Percentiles rank a stretch among this genome's conserved stretches.
Evolutionary conservation across 495 filamentous ascomycete species (phyloP).

Genomic region (Penicillium angulare): DNA sequence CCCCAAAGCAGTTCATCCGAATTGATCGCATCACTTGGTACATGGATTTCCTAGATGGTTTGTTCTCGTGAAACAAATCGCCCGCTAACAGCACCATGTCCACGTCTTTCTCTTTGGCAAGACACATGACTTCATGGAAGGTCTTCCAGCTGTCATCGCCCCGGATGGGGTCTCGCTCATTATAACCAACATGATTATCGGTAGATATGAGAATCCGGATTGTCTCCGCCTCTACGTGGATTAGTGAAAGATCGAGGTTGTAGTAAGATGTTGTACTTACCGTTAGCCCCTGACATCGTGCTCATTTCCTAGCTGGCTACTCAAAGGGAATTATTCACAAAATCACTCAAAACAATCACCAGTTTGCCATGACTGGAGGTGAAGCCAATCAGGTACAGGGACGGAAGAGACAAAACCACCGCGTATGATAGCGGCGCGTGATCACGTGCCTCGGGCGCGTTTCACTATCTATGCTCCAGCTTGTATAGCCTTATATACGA

Average conservation of each 20-base stretch:
- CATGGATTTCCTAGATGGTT: slow-evolving; percentile 93
- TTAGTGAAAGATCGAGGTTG: not conserved
- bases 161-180: slow-evolving; percentile 87
- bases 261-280: no score
- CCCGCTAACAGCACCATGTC: slow-evolving; percentile 96
- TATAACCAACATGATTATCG: slow-evolving; percentile 96
- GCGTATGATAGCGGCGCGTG: slow-evolving; percentile 1
- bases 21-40: slow-evolving; percentile 95
- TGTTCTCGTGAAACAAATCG: slow-evolving; percentile 98
- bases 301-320: no score
- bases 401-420: not conserved
- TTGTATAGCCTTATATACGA: no score
- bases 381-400: not conserved
- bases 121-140: slow-evolving; percentile 92
- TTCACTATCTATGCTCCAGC: no score
- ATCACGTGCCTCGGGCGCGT: no score
- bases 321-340: no score
- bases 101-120: slow-evolving; percentile 83
- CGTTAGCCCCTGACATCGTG: no score
- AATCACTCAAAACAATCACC: no score
- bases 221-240: slow-evolving; percentile 67
- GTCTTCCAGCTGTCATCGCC: slow-evolving; percentile 96
- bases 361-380: not conserved
- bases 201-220: slow-evolving; percentile 94
- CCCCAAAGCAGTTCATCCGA: slow-evolving; percentile 88